Evolutionary conservation across 495 filamentous ascomycete genomes (phyloP), one percentile per base, ranked within the genome.

Genomic region (Xanthoparmelia taractica): DNA sequence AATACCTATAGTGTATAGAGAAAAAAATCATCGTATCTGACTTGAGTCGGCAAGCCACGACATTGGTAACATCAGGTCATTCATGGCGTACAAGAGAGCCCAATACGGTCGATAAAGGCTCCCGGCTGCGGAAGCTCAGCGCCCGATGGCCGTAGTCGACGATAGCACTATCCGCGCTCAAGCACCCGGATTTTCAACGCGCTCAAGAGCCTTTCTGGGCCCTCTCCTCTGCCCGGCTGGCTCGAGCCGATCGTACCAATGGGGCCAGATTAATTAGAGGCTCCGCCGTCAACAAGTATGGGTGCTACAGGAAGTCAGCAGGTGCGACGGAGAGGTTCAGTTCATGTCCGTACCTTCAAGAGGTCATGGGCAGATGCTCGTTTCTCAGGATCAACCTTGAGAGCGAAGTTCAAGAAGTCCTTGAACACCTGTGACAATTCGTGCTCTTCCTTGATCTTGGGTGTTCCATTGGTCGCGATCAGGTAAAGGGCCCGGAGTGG

Each of bases 301-400:
- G 86, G 74, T 98, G 94, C 95, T 98, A 67, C 23, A 60, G 61
- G 65, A 66, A 63, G 68, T 80, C 65, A 78, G 76, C 66, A 65
- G 31, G 56, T 23, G 25, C 47, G 45, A 37, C 23, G 54, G 43
- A 31, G 17, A 40, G 36, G 43, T 54, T 23, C 29, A 40, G 57
- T 60, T 57, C 18, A 31, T n/a, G 50, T 34, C 77, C 84, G 73
- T 83, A 96, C 93, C 77, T 88, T 85, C 68, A 98, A 79, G 38
- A 98, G 76, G 76, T 97, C 92, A 74, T 95, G 88, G 17, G 94
- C 94, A 67, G 90, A 96, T 18, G 92, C 90, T 74, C 94, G 82
- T 84, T 96, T 96, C 73, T 97, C 94, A 10, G 94, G 93, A 66
- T 96, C 93, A 5, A 98, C 94, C 80, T 93, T 94, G 50, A 98